phyloP scores from a whole-genome alignment of 2,329 filamentous ascomycete genomes.

The Alternaria rosae region DNA sequence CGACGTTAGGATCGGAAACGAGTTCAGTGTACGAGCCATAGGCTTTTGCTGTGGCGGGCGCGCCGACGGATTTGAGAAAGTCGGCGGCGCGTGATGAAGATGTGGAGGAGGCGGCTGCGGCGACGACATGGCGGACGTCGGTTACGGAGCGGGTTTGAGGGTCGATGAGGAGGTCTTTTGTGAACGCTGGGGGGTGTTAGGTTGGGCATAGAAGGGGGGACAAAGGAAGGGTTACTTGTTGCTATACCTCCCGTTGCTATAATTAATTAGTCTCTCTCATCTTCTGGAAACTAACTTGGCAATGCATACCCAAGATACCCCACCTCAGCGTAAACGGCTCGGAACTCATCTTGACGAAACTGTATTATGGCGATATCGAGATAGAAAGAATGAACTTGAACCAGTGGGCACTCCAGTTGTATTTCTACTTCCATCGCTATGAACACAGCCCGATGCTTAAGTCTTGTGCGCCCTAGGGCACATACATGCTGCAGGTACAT shows the following conservation, averaged over 20 bases:
- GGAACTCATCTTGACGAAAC: conserved; percentile 20
- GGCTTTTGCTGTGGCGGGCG: conserved; percentile 70
- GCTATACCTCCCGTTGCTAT: conserved; percentile 62
- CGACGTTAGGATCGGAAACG: conserved; percentile 77
- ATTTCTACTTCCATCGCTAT: neutral
- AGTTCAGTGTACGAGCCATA: conserved; percentile 86
- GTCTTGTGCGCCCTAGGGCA: neutral
- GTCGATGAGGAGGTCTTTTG: conserved; percentile 79
- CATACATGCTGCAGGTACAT: conserved; percentile 5
- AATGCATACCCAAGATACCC: conserved; percentile 33
- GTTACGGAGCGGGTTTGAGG: conserved; percentile 71
- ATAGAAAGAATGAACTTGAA: too few relatives aligned
- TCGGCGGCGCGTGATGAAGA: conserved; percentile 72
- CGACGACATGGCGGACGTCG: conserved; percentile 78
- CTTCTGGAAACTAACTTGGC: too few relatives aligned
- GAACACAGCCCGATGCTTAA: neutral
- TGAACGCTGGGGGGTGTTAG: conserved; percentile 66
- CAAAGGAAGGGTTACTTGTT: too few relatives aligned
- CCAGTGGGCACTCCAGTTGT: too few relatives aligned
- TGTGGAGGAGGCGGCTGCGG: conserved; percentile 82
- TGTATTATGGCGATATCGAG: neutral
- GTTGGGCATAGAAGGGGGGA: neutral
- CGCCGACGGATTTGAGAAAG: conserved; percentile 75
- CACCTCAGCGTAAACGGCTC: conserved; percentile 31
- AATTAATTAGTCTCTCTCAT: conserved; percentile 29